phyloP scores from a whole-genome alignment of 2,329 filamentous ascomycete genomes.

The Fusarium mundagurra region DNA sequence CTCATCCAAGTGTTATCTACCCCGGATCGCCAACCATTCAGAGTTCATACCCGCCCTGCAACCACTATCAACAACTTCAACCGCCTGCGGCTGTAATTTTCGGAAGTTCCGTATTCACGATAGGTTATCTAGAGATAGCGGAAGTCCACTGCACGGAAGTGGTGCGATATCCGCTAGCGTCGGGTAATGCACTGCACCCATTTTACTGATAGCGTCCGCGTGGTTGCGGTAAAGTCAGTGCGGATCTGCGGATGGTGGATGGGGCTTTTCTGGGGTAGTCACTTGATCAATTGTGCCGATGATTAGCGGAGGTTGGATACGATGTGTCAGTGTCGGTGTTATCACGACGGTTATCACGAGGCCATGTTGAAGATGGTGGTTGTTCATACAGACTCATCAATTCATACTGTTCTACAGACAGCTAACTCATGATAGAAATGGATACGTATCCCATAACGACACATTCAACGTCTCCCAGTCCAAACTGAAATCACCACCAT shows the following conservation, averaged over 20 bases:
- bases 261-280: not conserved
- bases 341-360: not conserved
- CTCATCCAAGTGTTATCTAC: not conserved
- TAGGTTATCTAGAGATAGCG: slow-evolving; percentile 16
- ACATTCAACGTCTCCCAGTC: slow-evolving; percentile 41
- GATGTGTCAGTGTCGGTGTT: not conserved
- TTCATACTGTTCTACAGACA: not conserved
- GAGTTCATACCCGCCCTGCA: slow-evolving; percentile 12
- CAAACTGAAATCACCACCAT: slow-evolving; percentile 31
- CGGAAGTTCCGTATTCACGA: slow-evolving; percentile 17
- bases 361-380: not conserved
- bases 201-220: not conserved
- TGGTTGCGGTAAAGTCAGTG: not conserved
- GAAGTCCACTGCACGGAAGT: not conserved
- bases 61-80: not conserved
- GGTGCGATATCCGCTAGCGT: slow-evolving; percentile 29
- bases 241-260: not conserved
- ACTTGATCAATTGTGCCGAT: not conserved
- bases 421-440: slow-evolving; percentile 28
- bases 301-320: not conserved
- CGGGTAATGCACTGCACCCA: slow-evolving; percentile 29
- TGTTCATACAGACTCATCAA: not conserved
- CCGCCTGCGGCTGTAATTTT: slow-evolving; percentile 12
- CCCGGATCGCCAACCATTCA: not conserved
- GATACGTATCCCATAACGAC: slow-evolving; percentile 41